phyloP scores from a whole-genome alignment of 2,329 filamentous ascomycete genomes.

The Alternaria solani region DNA sequence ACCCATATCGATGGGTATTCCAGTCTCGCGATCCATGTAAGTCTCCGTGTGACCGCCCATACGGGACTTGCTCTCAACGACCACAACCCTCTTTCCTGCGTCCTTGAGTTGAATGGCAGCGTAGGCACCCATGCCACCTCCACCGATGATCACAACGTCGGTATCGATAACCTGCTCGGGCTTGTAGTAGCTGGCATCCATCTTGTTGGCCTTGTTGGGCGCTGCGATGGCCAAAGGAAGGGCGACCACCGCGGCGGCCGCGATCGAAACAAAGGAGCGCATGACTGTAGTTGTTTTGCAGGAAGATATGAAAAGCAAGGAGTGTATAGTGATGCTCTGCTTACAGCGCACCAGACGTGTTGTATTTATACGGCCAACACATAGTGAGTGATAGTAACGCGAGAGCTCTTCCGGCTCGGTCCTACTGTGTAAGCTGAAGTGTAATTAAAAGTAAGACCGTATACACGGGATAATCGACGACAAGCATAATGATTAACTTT shows the following conservation, averaged over 20 bases:
- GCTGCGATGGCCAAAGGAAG: slow-evolving; percentile 8
- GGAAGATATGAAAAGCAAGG: background rate
- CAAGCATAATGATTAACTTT: slow-evolving; percentile 1
- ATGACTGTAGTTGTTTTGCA: background rate
- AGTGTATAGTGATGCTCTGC: background rate
- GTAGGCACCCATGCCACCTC: slow-evolving; percentile 53
- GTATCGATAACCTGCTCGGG: slow-evolving; percentile 6
- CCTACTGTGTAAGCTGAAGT: background rate
- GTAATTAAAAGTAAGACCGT: slow-evolving; percentile 2
- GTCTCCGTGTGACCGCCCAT: slow-evolving; percentile 61
- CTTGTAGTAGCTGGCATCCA: slow-evolving; percentile 2
- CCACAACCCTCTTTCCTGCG: slow-evolving; percentile 46
- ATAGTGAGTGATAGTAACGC: background rate
- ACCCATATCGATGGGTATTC: slow-evolving; percentile 46
- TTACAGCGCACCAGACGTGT: background rate
- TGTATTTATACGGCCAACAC: background rate
- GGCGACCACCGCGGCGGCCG: slow-evolving; percentile 5
- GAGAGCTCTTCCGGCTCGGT: background rate
- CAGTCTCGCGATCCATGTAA: slow-evolving; percentile 51
- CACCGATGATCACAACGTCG: slow-evolving; percentile 53
- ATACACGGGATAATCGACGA: background rate
- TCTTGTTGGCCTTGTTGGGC: slow-evolving; percentile 2
- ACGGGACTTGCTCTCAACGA: slow-evolving; percentile 50
- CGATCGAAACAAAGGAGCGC: slow-evolving; percentile 1
- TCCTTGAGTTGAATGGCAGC: slow-evolving; percentile 53